Conservation (phyloP, 108 stramenopile species). For the Pseudonitzschia multiseries region DNA sequence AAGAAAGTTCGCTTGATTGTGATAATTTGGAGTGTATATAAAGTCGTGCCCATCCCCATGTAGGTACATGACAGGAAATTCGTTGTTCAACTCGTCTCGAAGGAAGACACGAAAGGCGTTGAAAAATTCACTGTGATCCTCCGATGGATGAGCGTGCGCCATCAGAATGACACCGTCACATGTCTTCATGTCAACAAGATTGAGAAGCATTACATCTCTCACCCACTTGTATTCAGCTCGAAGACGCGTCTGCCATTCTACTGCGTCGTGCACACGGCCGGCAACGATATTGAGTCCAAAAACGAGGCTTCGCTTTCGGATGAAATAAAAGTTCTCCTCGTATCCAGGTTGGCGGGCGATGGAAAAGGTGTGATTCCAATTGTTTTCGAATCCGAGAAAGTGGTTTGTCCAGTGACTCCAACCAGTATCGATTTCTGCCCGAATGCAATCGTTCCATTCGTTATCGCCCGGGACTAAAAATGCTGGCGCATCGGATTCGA, state of each 20-base stretch:
- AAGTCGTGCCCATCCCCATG: slow-evolving; percentile 46
- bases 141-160: slow-evolving; percentile 43
- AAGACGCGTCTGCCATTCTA: slow-evolving; percentile 38
- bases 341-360: slow-evolving; percentile 18
- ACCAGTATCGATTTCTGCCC: slow-evolving; percentile 25
- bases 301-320: slow-evolving; percentile 36
- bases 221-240: slow-evolving; percentile 27
- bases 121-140: slow-evolving; percentile 37
- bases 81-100: slow-evolving; percentile 18
- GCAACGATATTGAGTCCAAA: slow-evolving; percentile 55
- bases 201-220: slow-evolving; percentile 15
- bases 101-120: slow-evolving; percentile 22
- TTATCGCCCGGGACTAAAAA: slow-evolving; percentile 57
- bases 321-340: slow-evolving; percentile 45
- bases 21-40: slow-evolving; percentile 17
- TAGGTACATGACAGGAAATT: slow-evolving; percentile 43
- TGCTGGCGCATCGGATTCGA: slow-evolving; percentile 34
- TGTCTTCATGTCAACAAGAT: slow-evolving; percentile 16
- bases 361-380: slow-evolving; percentile 42
- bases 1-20: slow-evolving; percentile 22
- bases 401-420: slow-evolving; percentile 30
- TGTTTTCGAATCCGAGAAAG: slow-evolving; percentile 34
- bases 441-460: slow-evolving; percentile 57
- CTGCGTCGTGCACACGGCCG: slow-evolving; percentile 27
- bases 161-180: slow-evolving; percentile 32